Percentiles rank a stretch among this genome's conserved stretches.
phyloP scores from a whole-genome alignment of 2,329 filamentous ascomycete species.

The Aphanoascus verrucosus region DNA sequence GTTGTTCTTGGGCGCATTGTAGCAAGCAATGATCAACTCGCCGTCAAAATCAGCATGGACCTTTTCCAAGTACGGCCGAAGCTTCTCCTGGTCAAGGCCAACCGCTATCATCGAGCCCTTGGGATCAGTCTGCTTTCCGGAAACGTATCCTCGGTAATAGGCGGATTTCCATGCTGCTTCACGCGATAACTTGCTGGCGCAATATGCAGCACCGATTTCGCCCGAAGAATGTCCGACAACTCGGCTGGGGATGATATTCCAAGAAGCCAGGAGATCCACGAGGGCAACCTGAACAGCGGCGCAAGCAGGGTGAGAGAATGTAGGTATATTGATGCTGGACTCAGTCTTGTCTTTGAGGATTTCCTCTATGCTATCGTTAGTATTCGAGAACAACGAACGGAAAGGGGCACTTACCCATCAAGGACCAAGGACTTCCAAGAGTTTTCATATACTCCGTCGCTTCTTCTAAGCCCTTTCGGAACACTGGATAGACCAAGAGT shows the following conservation, averaged over 20 bases:
- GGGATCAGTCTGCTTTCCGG: constrained; percentile 2
- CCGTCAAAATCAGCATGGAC: not conserved
- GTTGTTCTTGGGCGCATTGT: constrained; percentile 23
- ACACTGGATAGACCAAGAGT: constrained; percentile 19
- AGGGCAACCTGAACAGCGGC: constrained; percentile 26
- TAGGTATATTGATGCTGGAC: constrained; percentile 20
- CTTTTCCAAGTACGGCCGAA: constrained; percentile 4
- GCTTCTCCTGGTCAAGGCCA: constrained; percentile 10
- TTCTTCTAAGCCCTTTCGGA: constrained; percentile 15
- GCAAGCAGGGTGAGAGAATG: constrained; percentile 24
- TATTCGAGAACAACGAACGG: not conserved
- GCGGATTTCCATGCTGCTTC: constrained; percentile 16
- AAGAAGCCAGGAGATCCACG: constrained; percentile 22
- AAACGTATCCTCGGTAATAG: constrained; percentile 18
- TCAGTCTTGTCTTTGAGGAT: constrained; percentile 16
- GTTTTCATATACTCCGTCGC: constrained; percentile 13
- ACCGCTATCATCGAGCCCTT: constrained; percentile 16
- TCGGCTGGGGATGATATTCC: constrained; percentile 20
- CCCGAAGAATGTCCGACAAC: constrained; percentile 27
- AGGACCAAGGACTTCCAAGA: not conserved
- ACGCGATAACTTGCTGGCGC: constrained; percentile 15
- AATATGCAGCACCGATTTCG: constrained; percentile 26
- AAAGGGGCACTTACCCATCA: not conserved
- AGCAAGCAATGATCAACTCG: constrained; percentile 13
- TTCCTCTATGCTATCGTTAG: constrained; percentile 18